Base-by-base conservation (phyloP, 257 asterid species). In the Solanum clarkiae region DNA sequence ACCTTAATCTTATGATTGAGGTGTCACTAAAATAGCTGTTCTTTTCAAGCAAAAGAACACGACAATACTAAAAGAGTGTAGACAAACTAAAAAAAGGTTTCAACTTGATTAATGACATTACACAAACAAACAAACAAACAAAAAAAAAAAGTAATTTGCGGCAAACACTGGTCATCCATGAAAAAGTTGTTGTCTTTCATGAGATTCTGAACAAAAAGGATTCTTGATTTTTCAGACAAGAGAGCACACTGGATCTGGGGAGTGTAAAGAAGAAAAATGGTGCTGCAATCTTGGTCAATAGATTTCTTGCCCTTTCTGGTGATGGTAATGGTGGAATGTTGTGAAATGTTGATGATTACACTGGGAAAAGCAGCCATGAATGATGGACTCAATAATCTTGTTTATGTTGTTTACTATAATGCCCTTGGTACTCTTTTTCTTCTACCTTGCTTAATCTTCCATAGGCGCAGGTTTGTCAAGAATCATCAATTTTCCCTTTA, bases 331-430 rank as follows among this genome's bases (percentile, higher is more conserved):
- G 84, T 86, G 10, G 90, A 88, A 59, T 49, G 86, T 71, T 51
- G 86, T 12, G 90, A 88, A 65, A 84, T 88, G 82, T 72, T 49
- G 2, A 80, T 88, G 81, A 71, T 71, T 40, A 88, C 87, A 40
- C 68, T 88, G 13, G 84, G 49, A 6, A 88, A 88, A 86, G 90
- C 86, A 15, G 90, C 90, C 60, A 86, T 88, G 87, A 63, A 84
- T 51, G 62, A 47, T n/a, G 90, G 90, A 32, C n/a, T 86, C 26
- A 88, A 85, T 77, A 80, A 82, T 77, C 83, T 69, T 49, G 87
- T 88, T 56, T 83, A 69, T 77, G 84, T 85, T 29, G 87, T 84
- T 45, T 86, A 86, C 80, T 86, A 86, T 75, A 88, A 86, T 56
- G 56, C 89, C 77, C 81, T 88, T 24, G 90, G 90, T 57, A 81